A percentile compares a stretch with the other conserved stretches of the same genome.
These are phyloP conservation scores for Amanita pallidorosea DNA, from an alignment of 768 basidiomycete genomes.

Conservation along the genomic window DNA sequence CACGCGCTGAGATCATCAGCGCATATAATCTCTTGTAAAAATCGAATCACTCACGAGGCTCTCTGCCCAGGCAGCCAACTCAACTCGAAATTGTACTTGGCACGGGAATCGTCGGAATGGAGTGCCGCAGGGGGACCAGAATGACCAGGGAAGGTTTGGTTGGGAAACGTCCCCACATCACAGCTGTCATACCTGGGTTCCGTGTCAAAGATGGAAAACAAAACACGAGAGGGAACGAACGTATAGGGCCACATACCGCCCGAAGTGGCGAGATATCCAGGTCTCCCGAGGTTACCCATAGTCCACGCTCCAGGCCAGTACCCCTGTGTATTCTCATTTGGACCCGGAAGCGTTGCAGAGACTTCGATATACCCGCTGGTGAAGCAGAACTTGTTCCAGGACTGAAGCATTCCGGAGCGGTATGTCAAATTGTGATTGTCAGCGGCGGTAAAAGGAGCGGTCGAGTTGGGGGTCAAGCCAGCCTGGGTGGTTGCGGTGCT, in stretches of 20 bases:
- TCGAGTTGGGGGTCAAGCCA: conserved; percentile 26
- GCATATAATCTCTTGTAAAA: not conserved
- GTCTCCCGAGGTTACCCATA: conserved; percentile 78
- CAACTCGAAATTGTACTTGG: conserved; percentile 46
- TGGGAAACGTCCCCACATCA: conserved; percentile 69
- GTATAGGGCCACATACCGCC: conserved; percentile 84
- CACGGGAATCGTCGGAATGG: conserved; percentile 33
- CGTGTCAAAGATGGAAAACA: too few relatives aligned
- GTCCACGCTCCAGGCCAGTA: conserved; percentile 85
- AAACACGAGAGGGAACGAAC: conserved; percentile 12
- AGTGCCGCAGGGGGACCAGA: conserved; percentile 53
- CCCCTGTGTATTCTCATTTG: conserved; percentile 37
- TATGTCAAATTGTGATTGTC: conserved; percentile 53
- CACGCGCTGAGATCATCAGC: conserved; percentile 38
- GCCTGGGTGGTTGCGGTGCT: conserved; percentile 18
- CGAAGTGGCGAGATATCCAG: conserved; percentile 70
- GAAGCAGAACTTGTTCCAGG: conserved; percentile 90
- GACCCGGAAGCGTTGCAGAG: conserved; percentile 45
- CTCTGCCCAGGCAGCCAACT: conserved; percentile 74
- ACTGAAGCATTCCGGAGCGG: conserved; percentile 72
- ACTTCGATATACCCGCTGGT: conserved; percentile 75
- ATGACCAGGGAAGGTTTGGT: conserved; percentile 48
- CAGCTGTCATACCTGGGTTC: conserved; percentile 31
- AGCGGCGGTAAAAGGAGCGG: conserved; percentile 32
- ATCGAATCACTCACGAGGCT: conserved; percentile 38